These are phyloP conservation scores for Oryza coarctata DNA, from an alignment of 176 grass and related monocot genomes.

Conservation along the genomic window DNA sequence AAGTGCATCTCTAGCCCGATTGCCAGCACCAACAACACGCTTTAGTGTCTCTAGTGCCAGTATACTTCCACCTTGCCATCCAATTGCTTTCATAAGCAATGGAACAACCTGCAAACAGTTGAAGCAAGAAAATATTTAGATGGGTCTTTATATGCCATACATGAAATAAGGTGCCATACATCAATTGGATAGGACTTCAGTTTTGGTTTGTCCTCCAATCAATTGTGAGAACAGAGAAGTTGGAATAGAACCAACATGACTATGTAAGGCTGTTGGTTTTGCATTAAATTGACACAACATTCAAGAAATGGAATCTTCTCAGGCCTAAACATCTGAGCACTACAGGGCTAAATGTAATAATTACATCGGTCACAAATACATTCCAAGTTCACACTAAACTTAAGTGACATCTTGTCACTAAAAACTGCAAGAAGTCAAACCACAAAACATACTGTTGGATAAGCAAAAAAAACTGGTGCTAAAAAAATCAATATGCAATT, in stretches of 20 bases:
- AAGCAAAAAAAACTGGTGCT: not conserved
- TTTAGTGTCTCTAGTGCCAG: constrained; percentile 94
- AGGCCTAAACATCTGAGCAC: not conserved
- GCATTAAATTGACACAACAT: not conserved
- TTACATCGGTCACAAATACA: not conserved
- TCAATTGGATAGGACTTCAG: constrained; percentile 9
- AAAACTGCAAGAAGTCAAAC: not conserved
- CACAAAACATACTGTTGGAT: not conserved
- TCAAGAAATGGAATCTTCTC: constrained; percentile 20
- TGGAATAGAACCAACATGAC: not conserved
- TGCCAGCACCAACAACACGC: constrained; percentile 97
- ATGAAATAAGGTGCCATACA: not conserved
- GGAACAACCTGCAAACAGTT: constrained; percentile 77
- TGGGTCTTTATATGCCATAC: not conserved
- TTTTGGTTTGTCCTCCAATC: constrained; percentile 2
- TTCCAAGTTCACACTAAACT: not conserved
- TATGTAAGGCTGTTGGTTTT: not conserved
- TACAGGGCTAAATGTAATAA: constrained; percentile 2
- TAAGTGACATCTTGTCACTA: not conserved
- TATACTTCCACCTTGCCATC: constrained; percentile 98
- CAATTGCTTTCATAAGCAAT: constrained; percentile 98
- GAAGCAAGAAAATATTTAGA: constrained; percentile 29
- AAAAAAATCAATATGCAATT: not conserved
- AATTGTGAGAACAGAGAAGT: not conserved
- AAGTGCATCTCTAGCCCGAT: constrained; percentile 94